Conservation (phyloP, 2,329 filamentous ascomycete genomes). For the Botryotinia narcissicola region DNA sequence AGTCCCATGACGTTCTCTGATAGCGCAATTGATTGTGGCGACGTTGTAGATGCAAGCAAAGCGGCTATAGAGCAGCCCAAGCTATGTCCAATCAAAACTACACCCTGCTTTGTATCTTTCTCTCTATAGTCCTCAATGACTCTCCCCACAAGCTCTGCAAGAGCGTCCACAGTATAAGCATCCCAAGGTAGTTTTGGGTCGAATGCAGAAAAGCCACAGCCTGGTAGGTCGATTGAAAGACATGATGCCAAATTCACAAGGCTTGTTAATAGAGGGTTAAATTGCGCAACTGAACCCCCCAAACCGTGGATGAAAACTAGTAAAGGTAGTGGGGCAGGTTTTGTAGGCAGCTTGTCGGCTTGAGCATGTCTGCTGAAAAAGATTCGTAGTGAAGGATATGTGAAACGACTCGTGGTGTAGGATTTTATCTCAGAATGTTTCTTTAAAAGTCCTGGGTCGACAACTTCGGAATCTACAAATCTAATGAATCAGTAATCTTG, state of each 20-base stretch:
- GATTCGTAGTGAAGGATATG: constrained; percentile 74
- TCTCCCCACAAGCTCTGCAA: constrained; percentile 70
- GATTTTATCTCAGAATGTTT: constrained; percentile 69
- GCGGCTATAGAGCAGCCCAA: constrained; percentile 82
- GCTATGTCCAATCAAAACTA: constrained; percentile 84
- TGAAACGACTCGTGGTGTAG: constrained; percentile 66
- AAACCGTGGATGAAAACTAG: constrained; percentile 91
- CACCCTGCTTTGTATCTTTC: constrained; percentile 60
- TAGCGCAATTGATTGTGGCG: constrained; percentile 51
- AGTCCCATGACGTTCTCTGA: constrained; percentile 68
- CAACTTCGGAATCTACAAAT: constrained; percentile 31
- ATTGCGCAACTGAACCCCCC: constrained; percentile 89
- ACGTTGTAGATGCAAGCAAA: constrained; percentile 57
- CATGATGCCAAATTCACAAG: constrained; percentile 81
- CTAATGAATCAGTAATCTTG: constrained; percentile 19
- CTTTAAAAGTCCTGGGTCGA: constrained; percentile 74
- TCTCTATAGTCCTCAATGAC: constrained; percentile 74
- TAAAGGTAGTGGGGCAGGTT: constrained; percentile 73
- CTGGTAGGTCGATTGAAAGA: constrained; percentile 84
- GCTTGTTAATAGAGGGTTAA: constrained; percentile 75
- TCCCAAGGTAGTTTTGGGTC: constrained; percentile 62
- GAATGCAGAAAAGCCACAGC: constrained; percentile 80
- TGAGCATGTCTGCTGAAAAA: constrained; percentile 84
- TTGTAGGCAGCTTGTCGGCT: constrained; percentile 71
- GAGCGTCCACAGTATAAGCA: constrained; percentile 74